Evolutionary conservation across 257 asterid genomes (phyloP).

Genomic region (Fraxinus anomala): DNA sequence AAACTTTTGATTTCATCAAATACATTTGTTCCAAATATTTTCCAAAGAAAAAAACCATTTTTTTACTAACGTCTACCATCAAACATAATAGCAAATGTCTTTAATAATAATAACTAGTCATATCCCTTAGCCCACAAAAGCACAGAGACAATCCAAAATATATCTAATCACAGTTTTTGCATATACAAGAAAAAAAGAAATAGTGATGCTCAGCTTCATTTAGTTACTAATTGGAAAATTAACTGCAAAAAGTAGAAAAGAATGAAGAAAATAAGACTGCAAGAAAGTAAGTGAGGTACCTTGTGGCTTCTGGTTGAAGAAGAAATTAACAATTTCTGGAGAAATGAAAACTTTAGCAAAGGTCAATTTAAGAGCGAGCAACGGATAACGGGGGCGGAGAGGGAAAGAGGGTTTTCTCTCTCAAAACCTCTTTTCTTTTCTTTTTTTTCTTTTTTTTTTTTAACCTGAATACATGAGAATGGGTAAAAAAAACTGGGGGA

Average conservation of each 20-base stretch:
- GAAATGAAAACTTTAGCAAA: neutral
- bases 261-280: neutral
- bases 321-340: neutral
- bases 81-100: neutral
- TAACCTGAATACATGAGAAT: too few species aligned
- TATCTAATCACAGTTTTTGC: neutral
- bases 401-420: neutral
- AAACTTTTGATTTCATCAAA: neutral
- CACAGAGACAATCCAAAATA: neutral
- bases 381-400: neutral
- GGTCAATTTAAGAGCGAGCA: neutral
- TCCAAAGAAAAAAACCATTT: neutral
- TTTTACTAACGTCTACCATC: neutral
- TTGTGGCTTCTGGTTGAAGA: neutral
- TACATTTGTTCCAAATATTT: neutral
- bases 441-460: too few species aligned
- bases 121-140: neutral
- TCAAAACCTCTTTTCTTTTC: neutral
- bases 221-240: neutral
- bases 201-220: neutral
- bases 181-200: too few species aligned
- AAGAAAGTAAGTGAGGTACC: neutral
- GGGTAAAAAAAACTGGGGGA: too few species aligned
- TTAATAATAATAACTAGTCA: neutral
- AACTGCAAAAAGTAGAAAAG: neutral